Evolutionary conservation across 1,284 basidiomycete genomes (phyloP), one percentile per base, ranked within the genome.

Genomic region (Puccinia polysora): DNA sequence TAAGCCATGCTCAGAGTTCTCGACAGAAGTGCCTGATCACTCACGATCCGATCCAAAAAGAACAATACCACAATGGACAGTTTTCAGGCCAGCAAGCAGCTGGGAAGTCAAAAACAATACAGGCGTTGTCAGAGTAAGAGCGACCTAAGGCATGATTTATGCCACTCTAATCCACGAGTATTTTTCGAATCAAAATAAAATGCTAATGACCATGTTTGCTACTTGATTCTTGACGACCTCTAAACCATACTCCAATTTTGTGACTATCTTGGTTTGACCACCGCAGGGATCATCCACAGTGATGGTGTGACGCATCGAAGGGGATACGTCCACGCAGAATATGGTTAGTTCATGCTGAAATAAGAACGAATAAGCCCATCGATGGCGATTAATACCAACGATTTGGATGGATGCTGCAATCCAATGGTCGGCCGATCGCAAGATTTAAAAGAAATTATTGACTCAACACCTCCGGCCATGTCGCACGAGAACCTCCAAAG

Each of bases 31-130:
- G 7, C n/a, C 28, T 6, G 2, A 36, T 8, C 40, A 60, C 67
- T 59, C 32, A 70, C 67, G 53, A 50, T 58, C 43, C 15, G 56
- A 18, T 30, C 67, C 67, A 38, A 70, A 70, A 18, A 70, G 56
- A n/a, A 70, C 67, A 30, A 70, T 60, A 10, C 67, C 67, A 60
- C 67, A 70, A 47, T 70, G 67, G 25, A 58, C 67, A 14, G 67
- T 70, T 20, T 70, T 70, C 30, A 70, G 34, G n/a, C 55, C 67
- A 50, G 43, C 43, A n/a, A 70, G 55, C 18, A 70, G 49, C 67
- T 70, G 30, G 34, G 32, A 6, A 62, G 47, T 64, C 62, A 64
- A 36, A 4, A 5, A 20, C 5, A 25, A 36, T 25, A 52, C 8
- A 50, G n/a, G 40, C 6, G 36, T 20, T n/a, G 30, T 47, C 12